These are phyloP conservation scores for Periconia digitata DNA, from an alignment of 2,329 filamentous ascomycete species.

Conservation along the genomic window DNA sequence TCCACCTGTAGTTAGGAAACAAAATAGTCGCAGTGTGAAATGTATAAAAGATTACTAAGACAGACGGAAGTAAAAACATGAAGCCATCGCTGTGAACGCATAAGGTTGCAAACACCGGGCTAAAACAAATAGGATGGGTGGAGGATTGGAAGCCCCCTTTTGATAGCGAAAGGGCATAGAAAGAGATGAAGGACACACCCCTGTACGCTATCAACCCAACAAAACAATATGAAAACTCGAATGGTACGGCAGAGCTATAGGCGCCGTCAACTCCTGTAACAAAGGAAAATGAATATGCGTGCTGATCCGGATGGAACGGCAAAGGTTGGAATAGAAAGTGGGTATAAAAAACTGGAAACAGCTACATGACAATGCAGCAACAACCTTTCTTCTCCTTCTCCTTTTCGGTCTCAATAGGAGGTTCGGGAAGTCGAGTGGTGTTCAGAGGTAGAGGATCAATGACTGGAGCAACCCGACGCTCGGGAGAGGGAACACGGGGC, in stretches of 20 bases:
- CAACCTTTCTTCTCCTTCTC: slow-evolving; percentile 65
- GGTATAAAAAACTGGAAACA: slow-evolving; percentile 24
- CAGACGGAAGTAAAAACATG: neutral
- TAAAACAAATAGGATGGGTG: neutral
- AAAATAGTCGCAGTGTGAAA: neutral
- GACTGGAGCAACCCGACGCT: slow-evolving; percentile 14
- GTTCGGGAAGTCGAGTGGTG: slow-evolving; percentile 56
- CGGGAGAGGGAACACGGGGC: slow-evolving; percentile 30
- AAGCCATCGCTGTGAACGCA: neutral
- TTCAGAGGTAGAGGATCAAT: slow-evolving; percentile 8
- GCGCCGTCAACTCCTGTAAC: slow-evolving; percentile 26
- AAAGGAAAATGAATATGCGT: slow-evolving; percentile 28
- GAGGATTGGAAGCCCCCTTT: neutral
- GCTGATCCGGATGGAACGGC: slow-evolving; percentile 9
- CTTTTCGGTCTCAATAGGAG: slow-evolving; percentile 58
- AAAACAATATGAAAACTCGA: slow-evolving; percentile 8
- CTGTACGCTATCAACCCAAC: slow-evolving; percentile 37
- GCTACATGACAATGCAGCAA: slow-evolving; percentile 75
- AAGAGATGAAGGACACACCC: slow-evolving; percentile 15
- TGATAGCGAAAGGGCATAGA: slow-evolving; percentile 4
- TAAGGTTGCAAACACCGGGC: neutral
- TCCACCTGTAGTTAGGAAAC: neutral
- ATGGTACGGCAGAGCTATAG: slow-evolving; percentile 14
- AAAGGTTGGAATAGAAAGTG: slow-evolving; percentile 17
- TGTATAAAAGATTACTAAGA: neutral